Evolutionary conservation across 192 early-diverging fungal species (phyloP), one percentile per base, ranked within the genome.

Genomic region (Coemansia sp.): DNA sequence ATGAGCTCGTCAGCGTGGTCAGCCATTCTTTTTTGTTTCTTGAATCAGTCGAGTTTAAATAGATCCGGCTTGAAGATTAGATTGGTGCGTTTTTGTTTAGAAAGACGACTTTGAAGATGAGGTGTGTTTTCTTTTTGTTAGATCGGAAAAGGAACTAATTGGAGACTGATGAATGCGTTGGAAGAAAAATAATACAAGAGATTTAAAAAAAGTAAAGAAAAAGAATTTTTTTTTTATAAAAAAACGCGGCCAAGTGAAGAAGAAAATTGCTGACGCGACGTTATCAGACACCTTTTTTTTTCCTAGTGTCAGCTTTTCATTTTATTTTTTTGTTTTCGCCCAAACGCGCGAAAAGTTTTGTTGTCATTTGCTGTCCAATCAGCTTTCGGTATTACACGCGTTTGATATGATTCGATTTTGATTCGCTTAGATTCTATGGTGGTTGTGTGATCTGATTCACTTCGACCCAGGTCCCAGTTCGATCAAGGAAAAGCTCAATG

Each of bases 1-100:
- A 98, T 92, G 57, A 98, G 88, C 71, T 98, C 95, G 77, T 95
- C 93, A 77, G 80, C 73, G 85, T 91, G 91, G 71, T 91, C 86
- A 64, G 87, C 87, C 83, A 84, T 84, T 65, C 21, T 72, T 41
- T 8, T 14, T 41, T 41, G 5, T 41, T 62, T 44, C 58, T 57
- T 16, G 15, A 5, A 16, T 41, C 24, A 11, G 51, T 5, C 10
- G 62, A 51, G 45, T 26, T 36, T 66, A 44, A 8, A 8, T 33
- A 41, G 30, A 30, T 35, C 34, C 34, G 52, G 34, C 36, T 66
- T 20, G 34, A 30, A 30, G 46, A 62, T 46, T 23, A 21, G 60
- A 60, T 38, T 41, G 7, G 58, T 60, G 34, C 21, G 34, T 60
- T 39, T 60, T 60, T 36, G 12, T 12, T 41, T 12, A 41, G 6